These are phyloP conservation scores for Exutisphaerella laricina DNA, from an alignment of 2,329 filamentous ascomycete species.

Conservation along the genomic window DNA sequence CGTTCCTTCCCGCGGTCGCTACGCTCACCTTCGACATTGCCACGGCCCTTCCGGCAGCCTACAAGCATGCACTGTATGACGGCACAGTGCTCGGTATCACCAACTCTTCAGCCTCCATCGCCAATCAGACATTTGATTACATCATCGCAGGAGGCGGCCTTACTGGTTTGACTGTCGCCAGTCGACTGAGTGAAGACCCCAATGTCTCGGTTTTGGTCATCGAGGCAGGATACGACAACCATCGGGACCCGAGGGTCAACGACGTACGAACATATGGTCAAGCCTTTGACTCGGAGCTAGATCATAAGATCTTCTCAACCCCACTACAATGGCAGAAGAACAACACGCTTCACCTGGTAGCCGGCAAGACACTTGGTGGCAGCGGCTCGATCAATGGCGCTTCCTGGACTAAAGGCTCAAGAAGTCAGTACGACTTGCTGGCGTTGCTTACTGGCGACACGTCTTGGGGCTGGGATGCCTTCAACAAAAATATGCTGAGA, in stretches of 20 bases:
- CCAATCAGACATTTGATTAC: slow-evolving; percentile 21
- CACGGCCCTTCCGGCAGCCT: slow-evolving; percentile 4
- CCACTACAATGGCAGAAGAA: slow-evolving; percentile 23
- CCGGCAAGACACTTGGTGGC: slow-evolving; percentile 26
- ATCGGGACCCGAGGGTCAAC: slow-evolving; percentile 17
- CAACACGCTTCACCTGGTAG: slow-evolving; percentile 19
- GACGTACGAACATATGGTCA: slow-evolving; percentile 24
- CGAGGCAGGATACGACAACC: slow-evolving; percentile 21
- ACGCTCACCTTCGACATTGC: not conserved
- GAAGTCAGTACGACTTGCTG: slow-evolving; percentile 27
- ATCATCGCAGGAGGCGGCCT: slow-evolving; percentile 25
- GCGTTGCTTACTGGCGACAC: slow-evolving; percentile 27
- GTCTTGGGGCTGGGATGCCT: slow-evolving; percentile 22
- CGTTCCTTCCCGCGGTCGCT: not conserved
- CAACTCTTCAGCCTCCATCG: slow-evolving; percentile 10
- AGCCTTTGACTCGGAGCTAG: slow-evolving; percentile 21
- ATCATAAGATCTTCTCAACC: slow-evolving; percentile 20
- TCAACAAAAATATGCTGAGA: slow-evolving; percentile 26
- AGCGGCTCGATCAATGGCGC: slow-evolving; percentile 27
- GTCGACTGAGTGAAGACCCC: slow-evolving; percentile 23
- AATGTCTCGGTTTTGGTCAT: slow-evolving; percentile 22
- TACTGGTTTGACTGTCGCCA: slow-evolving; percentile 24
- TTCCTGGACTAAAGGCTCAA: slow-evolving; percentile 28
- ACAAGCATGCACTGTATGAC: not conserved
- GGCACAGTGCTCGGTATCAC: slow-evolving; percentile 13